A percentile compares a stretch with the other conserved stretches of the same genome.
These are phyloP conservation scores for Calonectria ilicicola DNA, from an alignment of 2,329 filamentous ascomycete genomes.

Conservation along the genomic window DNA sequence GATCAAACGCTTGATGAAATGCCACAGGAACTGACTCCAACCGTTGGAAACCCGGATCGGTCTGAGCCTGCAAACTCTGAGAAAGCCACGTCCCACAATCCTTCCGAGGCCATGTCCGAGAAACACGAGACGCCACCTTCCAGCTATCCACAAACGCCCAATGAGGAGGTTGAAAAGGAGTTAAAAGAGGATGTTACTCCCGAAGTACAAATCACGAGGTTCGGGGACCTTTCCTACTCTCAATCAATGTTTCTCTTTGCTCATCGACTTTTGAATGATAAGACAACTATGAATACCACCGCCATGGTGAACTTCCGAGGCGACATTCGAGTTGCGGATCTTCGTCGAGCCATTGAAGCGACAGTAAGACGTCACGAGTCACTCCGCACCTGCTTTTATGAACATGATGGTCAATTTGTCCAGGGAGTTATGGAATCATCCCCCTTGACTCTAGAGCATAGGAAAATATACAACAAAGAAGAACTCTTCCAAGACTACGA, in stretches of 20 bases:
- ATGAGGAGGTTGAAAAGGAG: neutral
- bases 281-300: neutral
- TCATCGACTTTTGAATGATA: neutral
- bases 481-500: conserved; percentile 1
- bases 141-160: neutral
- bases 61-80: neutral
- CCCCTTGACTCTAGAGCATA: neutral
- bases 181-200: neutral
- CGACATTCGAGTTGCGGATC: neutral
- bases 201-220: neutral
- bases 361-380: neutral
- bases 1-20: conserved; percentile 8
- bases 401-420: neutral
- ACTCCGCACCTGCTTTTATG: neutral
- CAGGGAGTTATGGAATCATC: conserved; percentile 1
- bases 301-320: neutral
- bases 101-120: neutral
- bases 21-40: conserved; percentile 11
- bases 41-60: neutral
- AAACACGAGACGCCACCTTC: neutral
- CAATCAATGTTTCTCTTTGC: conserved; percentile 9
- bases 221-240: conserved; percentile 1
- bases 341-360: neutral
- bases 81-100: neutral
- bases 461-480: neutral